Base-by-base conservation (phyloP, 1,139 yeast species). In the Lodderomyces orthopsilosis region DNA sequence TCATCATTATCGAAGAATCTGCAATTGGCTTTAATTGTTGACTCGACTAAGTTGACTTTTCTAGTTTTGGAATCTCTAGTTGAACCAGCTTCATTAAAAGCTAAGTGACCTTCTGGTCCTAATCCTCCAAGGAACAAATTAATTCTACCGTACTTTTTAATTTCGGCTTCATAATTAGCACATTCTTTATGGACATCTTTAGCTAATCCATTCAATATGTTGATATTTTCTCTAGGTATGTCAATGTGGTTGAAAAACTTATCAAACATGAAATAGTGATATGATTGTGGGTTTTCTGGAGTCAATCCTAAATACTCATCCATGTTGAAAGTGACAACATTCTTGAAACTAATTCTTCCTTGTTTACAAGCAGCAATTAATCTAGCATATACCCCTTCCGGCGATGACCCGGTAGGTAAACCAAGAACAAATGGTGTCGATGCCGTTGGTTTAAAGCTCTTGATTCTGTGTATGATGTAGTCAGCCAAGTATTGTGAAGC, bases 101-200 rank as follows among this genome's bases (percentile, higher is more conserved):
- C 85, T 56, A 80, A 68, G 57, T 80, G 85, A 28, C 85, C 85
- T 55, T 81, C 82, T 18, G 83, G 79, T 2, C 85, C 85, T 54
- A 80, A 66, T 1, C 85, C 85, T 10, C 85, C 85, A 57, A 80
- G 58, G 53, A 80, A 80, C 46, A 80, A 64, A 53, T 81, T 70
- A 49, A 80, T 78, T 41, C 76, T 72, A 10, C 83, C 84, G 51
- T 66, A 70, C 36, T 59, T 55, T 50, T 68, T 68, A 56, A 80
- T 80, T 51, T 74, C 69, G 24, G 60, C 66, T 58, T 81, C 85
- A 57, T 80, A 80, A 1, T 57, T 52, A 2, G 56, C 55, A 54
- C 85, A 80, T 58, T 80, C 85, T 28, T 51, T 54, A 35, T 69
- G 75, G 34, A 68, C 59, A 50, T 79, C 74, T 4, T 53, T 51